phyloP scores from a whole-genome alignment of 768 basidiomycete species.

The Boletellus emodensis region DNA sequence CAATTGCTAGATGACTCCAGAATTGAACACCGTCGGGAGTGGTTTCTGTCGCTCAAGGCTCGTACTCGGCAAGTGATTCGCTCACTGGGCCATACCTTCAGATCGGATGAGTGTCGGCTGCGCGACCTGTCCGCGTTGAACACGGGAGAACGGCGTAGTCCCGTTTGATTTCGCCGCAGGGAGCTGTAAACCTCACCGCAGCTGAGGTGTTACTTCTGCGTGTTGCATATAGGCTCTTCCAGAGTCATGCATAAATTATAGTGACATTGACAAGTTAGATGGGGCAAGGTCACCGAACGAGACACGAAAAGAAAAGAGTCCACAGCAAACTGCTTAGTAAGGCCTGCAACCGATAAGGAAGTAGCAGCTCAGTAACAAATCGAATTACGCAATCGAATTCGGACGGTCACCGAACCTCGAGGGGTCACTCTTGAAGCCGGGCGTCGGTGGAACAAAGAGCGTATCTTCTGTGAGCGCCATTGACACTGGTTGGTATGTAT shows the following conservation, averaged over 20 bases:
- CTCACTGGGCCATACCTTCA: slow-evolving; percentile 10
- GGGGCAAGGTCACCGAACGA: slow-evolving; percentile 1
- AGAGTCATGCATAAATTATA: slow-evolving; percentile 1
- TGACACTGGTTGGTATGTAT: slow-evolving; percentile 72
- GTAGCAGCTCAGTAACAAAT: neutral
- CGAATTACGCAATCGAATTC: slow-evolving; percentile 37
- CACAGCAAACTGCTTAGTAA: neutral
- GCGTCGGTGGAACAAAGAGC: slow-evolving; percentile 50
- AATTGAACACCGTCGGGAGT: slow-evolving; percentile 11
- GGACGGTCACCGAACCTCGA: slow-evolving; percentile 36
- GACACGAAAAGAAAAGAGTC: slow-evolving; percentile 6
- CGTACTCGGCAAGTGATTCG: slow-evolving; percentile 18
- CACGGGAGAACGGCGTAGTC: slow-evolving; percentile 27
- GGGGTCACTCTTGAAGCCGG: slow-evolving; percentile 46
- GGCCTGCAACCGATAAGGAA: slow-evolving; percentile 3
- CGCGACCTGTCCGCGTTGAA: slow-evolving; percentile 22
- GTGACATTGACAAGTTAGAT: slow-evolving; percentile 7
- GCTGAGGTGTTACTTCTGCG: slow-evolving; percentile 8
- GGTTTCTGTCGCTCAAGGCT: slow-evolving; percentile 17
- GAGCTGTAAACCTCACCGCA: slow-evolving; percentile 24
- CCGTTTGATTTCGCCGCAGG: slow-evolving; percentile 30
- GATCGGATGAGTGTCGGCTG: slow-evolving; percentile 20
- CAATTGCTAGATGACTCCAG: slow-evolving; percentile 27
- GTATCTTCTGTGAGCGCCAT: slow-evolving; percentile 46
- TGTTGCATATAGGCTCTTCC: neutral